Evolutionary conservation across 2,329 filamentous ascomycete genomes (phyloP), one percentile per base, ranked within the genome.

Genomic region (Chaetoscypha palmicola): DNA sequence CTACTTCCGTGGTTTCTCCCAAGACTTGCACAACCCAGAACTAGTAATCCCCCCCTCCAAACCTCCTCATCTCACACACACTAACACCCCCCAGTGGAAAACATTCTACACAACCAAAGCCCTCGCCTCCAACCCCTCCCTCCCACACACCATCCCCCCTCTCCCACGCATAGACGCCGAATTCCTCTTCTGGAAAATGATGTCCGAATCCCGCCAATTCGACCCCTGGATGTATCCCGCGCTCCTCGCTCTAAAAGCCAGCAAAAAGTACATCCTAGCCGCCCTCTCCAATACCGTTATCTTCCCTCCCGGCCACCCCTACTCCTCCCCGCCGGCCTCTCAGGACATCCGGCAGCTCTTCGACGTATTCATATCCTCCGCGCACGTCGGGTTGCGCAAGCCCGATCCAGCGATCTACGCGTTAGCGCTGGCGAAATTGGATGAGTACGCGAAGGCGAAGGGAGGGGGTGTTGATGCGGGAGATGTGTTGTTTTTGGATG

Each of bases 241-340:
- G 1, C 68, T 97, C 31, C 67, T 79, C 58, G 77, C 73, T 28
- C 69, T 98, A 46, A 75, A 76, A 47, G 71, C 70, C 3, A 81
- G 74, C 40, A 76, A 78, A 1, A 67, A 70, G 45, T 90, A 82
- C 54, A 72, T 91, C 24, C 65, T 97, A 1, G 91, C 82, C 0
- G 92, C 90, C 1, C 69, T 97, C 52, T 90, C 83, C 56, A 97
- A 98, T 61, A 97, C 92, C 0, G 79, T 92, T 20, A 83, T 88
- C 19, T 96, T 94, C 58, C 91, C 90, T 0, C 71, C 74, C 0
- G 82, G 74, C 0, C 87, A 96, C 58, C 68, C 73, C 19, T 82
- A 86, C 46, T 74, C 82, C 52, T 66, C 70, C 32, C 67, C 72
- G 1, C 69, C 66, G 47, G 59, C 69, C 26, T 62, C 66, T 3